Evolutionary conservation across 2,329 filamentous ascomycete genomes (phyloP), one percentile per base, ranked within the genome.

Genomic region (Ophiostoma novo-ulmi): DNA sequence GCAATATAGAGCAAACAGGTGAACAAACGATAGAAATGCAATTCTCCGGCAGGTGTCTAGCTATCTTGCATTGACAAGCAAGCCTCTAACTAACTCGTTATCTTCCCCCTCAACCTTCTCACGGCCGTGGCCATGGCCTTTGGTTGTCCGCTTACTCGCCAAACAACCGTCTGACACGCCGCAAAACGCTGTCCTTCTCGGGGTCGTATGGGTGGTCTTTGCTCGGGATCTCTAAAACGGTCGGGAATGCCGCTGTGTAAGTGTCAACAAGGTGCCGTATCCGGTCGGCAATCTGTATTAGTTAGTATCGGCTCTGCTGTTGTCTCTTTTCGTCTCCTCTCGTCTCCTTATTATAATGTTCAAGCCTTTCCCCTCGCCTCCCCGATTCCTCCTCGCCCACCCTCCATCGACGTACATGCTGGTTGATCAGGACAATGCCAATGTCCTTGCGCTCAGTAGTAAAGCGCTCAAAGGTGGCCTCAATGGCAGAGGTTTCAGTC

Each of bases 181-280:
- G 91, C 81, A 99, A 80, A 63, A 99, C 94, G 78, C 94, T 98
- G 80, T 99, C 95, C 84, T 99, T 99, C 82, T 99, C 95, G 0
- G 95, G 95, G 77, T 99, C 94, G 78, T 99, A 99, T 1, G 95
- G 95, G 80, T 99, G 95, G 80, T 99, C 95, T 85, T 99, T 99
- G 82, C 93, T 97, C 35, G 95, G 95, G 73, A 99, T 98, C 81
- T 99, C 95, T 71, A 99, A 88, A 70, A 99, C 87, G 31, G 93
- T 90, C n/a, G 95, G 95, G 81, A 99, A 99, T 5, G 95, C 94
- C 68, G 94, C 92, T 26, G 93, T 94, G 81, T 97, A 97, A 52
- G 88, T 89, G 80, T 99, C 95, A 75, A 99, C 90, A 73, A 90
- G 89, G 79, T 94, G 87, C 80, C 95, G 88, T 86, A 99, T 99